A percentile compares a stretch with the other conserved stretches of the same genome.
Conservation (phyloP, 1,284 basidiomycete genomes). For the Cystobasidium slooffiae region DNA sequence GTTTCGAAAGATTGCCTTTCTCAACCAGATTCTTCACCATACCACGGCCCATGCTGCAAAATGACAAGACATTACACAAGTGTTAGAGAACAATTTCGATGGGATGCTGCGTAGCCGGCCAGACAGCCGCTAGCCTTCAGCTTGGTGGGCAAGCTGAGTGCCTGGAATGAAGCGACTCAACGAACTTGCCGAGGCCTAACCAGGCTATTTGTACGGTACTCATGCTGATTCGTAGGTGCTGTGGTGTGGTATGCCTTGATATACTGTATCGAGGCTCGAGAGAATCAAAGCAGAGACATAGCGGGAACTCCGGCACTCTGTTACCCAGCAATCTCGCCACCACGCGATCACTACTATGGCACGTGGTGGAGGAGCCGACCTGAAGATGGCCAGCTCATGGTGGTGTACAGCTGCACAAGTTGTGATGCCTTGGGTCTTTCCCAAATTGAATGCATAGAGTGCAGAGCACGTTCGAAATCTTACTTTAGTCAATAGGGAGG, state of each 20-base stretch:
- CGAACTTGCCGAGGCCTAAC: constrained; percentile 39
- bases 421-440: no score
- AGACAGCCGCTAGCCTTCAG: not conserved
- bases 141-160: not conserved
- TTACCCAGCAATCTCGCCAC: no score
- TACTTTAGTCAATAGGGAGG: not conserved
- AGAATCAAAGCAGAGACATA: not conserved
- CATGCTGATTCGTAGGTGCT: constrained; percentile 10
- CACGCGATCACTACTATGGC: no score
- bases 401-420: no score
- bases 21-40: constrained; percentile 44
- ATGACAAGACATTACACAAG: not conserved
- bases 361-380: no score
- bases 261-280: not conserved
- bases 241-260: not conserved
- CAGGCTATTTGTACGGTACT: constrained; percentile 21
- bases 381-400: no score
- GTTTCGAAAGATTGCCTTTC: constrained; percentile 37
- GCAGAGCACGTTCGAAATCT: no score
- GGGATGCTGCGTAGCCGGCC: no score
- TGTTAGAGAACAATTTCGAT: not conserved
- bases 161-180: not conserved
- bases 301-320: no score
- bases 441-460: no score
- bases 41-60: constrained; percentile 40